Percentiles rank a stretch among this genome's conserved stretches.
Conservation (phyloP, 106 monocot genomes). For the Dendrobium nobile region DNA sequence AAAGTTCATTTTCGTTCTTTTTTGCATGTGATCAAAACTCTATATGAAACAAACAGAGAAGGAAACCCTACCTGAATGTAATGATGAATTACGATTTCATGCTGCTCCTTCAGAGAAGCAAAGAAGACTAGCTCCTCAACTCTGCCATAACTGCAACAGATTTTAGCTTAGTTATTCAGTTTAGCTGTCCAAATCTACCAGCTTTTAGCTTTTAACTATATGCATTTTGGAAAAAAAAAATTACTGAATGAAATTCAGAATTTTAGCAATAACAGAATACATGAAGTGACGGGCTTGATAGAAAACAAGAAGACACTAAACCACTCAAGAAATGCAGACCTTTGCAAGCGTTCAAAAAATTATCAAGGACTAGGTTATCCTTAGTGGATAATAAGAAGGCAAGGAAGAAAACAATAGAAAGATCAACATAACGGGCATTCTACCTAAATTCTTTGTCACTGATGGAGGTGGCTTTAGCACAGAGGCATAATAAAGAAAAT, state of each 20-base stretch:
- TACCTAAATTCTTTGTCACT: not conserved
- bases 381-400: not conserved
- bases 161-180: not conserved
- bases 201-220: not conserved
- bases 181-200: not conserved
- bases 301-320: not conserved
- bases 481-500: not conserved
- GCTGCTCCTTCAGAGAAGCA: constrained; percentile 87
- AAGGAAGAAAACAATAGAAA: not conserved
- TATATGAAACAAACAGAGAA: not conserved
- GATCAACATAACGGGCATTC: not conserved
- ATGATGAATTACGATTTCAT: constrained; percentile 92
- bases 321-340: not conserved
- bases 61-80: constrained; percentile 70
- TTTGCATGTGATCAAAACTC: not conserved
- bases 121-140: constrained; percentile 92
- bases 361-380: not conserved
- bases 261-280: not conserved
- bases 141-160: constrained; percentile 84
- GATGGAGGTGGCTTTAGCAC: not conserved
- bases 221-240: not conserved
- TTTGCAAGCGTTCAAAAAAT: not conserved
- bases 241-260: not conserved
- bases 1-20: not conserved
- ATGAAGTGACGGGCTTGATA: not conserved